Conservation (phyloP, 1,139 yeast species). For the Citeromyces hawaiiensis region DNA sequence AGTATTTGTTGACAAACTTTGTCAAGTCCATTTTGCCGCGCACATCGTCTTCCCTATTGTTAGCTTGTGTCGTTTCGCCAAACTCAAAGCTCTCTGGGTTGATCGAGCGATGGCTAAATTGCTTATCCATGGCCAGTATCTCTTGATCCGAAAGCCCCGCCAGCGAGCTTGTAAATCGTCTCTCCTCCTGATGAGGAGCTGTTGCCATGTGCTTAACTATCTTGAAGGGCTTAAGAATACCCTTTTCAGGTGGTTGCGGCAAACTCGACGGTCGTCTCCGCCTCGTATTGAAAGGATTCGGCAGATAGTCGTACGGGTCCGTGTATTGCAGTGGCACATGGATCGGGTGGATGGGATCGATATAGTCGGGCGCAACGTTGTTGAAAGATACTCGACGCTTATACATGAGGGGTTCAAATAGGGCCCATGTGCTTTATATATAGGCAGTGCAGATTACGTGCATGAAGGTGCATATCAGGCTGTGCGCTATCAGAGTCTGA, state of each 20-base stretch:
- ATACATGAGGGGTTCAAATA: not conserved
- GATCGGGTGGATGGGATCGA: conserved; percentile 7
- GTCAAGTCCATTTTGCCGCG: conserved; percentile 12
- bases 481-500: not conserved
- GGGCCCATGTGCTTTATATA: not conserved
- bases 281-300: conserved; percentile 2
- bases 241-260: conserved; percentile 1
- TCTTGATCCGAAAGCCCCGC: conserved; percentile 56
- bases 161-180: conserved; percentile 19
- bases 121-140: conserved; percentile 45
- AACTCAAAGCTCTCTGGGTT: conserved; percentile 16
- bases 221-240: not conserved
- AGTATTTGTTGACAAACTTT: conserved; percentile 21
- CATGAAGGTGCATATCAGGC: conserved; percentile 1
- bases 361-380: conserved; percentile 7
- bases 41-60: conserved; percentile 1
- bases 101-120: conserved; percentile 21
- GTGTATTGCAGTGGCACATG: conserved; percentile 8
- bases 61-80: not conserved
- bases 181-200: not conserved
- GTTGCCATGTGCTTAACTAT: not conserved
- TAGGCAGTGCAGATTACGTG: not conserved
- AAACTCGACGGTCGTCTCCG: not conserved
- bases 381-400: conserved; percentile 8
- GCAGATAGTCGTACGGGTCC: conserved; percentile 3